Conservation (phyloP, 495 filamentous ascomycete species). For the Penicillium pulvis region DNA sequence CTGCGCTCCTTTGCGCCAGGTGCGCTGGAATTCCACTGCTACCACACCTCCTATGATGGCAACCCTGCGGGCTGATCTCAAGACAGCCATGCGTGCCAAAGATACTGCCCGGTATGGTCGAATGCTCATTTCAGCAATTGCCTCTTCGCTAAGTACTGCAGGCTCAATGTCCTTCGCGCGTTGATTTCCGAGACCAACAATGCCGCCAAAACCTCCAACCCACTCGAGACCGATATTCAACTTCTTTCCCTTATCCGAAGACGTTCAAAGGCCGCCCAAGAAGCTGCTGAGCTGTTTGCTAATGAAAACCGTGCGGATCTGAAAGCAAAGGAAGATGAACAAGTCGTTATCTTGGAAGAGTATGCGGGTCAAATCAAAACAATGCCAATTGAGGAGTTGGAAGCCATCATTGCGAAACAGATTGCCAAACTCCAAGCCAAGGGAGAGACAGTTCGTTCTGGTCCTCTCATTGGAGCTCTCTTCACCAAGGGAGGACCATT, state of each 20-base stretch:
- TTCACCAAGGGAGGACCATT: slow-evolving; percentile 50
- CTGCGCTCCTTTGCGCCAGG: slow-evolving; percentile 28
- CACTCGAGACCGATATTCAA: slow-evolving; percentile 59
- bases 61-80: slow-evolving; percentile 59
- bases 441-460: slow-evolving; percentile 45
- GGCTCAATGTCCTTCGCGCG: slow-evolving; percentile 59
- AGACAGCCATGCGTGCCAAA: slow-evolving; percentile 63
- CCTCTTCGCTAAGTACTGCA: slow-evolving; percentile 16
- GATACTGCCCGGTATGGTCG: slow-evolving; percentile 51
- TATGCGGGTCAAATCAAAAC: slow-evolving; percentile 57
- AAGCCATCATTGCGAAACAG: slow-evolving; percentile 43
- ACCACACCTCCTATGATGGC: slow-evolving; percentile 50
- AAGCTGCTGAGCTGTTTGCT: slow-evolving; percentile 55
- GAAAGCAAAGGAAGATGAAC: slow-evolving; percentile 58
- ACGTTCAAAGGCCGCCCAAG: slow-evolving; percentile 47
- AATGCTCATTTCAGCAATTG: not conserved
- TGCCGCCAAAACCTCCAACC: slow-evolving; percentile 58
- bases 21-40: slow-evolving; percentile 47
- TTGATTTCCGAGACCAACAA: slow-evolving; percentile 66
- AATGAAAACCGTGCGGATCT: slow-evolving; percentile 56
- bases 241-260: slow-evolving; percentile 61
- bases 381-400: slow-evolving; percentile 51
- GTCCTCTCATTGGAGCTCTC: slow-evolving; percentile 50
- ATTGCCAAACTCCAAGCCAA: slow-evolving; percentile 46
- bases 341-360: slow-evolving; percentile 56